Percentiles rank a stretch among this genome's conserved stretches.
Conservation (phyloP, 208 protist species). For the Leishmania martiniquensis region DNA sequence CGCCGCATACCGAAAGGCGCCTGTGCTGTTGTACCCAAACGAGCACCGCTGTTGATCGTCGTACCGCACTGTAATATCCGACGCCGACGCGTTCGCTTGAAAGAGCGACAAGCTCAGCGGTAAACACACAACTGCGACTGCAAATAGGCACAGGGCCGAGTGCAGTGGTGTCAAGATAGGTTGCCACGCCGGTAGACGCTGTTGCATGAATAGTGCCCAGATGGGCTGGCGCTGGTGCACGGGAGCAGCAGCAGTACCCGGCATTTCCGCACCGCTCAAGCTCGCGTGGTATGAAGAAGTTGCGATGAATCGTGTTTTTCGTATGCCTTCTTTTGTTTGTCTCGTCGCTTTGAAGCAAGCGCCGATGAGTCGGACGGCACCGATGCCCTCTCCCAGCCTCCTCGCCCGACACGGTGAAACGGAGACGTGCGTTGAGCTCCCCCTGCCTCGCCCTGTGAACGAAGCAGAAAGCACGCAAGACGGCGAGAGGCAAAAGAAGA, state of each 20-base stretch:
- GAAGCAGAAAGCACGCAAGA: not conserved
- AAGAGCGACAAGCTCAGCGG: conserved; percentile 91
- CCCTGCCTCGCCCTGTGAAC: not conserved
- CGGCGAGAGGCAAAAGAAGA: not conserved
- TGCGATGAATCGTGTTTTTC: not conserved
- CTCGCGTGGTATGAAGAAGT: not conserved
- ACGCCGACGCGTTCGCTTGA: conserved; percentile 62
- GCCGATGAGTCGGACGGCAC: not conserved
- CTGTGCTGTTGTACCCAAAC: conserved; percentile 24
- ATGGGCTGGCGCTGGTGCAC: conserved; percentile 19
- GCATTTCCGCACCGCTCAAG: not conserved
- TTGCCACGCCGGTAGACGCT: conserved; percentile 96
- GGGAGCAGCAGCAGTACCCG: not conserved
- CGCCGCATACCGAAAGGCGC: conserved; percentile 48
- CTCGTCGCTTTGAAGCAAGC: not conserved
- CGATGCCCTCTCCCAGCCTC: not conserved
- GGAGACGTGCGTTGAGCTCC: not conserved
- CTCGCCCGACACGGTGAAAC: not conserved
- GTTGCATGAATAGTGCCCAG: conserved; percentile 89
- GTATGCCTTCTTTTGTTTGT: no score
- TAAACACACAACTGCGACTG: conserved; percentile 93
- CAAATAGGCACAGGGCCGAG: conserved; percentile 91
- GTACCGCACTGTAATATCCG: conserved; percentile 78
- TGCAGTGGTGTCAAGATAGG: conserved; percentile 94
- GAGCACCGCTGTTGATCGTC: conserved; percentile 66